phyloP scores from a whole-genome alignment of 2,329 filamentous ascomycete species.

The Fusarium falciforme region DNA sequence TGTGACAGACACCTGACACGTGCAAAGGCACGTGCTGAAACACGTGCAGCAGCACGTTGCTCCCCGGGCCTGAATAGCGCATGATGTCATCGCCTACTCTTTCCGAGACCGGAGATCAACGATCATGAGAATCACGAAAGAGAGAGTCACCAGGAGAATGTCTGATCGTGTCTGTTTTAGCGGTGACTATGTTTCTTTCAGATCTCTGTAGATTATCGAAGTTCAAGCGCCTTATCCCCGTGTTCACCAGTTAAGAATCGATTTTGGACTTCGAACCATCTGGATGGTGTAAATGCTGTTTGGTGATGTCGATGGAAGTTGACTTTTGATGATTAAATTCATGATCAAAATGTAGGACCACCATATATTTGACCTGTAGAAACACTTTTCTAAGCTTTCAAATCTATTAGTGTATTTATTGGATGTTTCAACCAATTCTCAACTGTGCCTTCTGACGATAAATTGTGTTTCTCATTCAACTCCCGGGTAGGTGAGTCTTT shows the following conservation, averaged over 20 bases:
- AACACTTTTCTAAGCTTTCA: not conserved
- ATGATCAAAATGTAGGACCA: too few species aligned
- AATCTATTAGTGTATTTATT: not conserved
- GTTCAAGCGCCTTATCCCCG: not conserved
- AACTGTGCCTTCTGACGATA: not conserved
- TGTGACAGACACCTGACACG: not conserved
- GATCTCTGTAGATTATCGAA: not conserved
- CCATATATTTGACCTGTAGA: too few species aligned
- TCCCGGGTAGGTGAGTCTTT: not conserved
- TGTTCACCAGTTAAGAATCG: rapidly evolving
- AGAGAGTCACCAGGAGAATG: not conserved
- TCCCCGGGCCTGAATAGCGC: not conserved
- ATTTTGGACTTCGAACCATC: not conserved
- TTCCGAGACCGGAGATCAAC: not conserved
- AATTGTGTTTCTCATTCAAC: not conserved
- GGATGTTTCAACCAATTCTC: not conserved
- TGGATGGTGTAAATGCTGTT: too few species aligned
- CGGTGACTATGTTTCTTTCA: not conserved
- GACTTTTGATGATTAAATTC: too few species aligned
- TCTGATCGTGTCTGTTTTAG: not conserved
- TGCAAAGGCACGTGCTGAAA: not conserved
- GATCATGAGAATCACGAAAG: not conserved
- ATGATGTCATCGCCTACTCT: not conserved
- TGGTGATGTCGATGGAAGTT: too few species aligned
- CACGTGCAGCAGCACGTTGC: not conserved